phyloP scores from a whole-genome alignment of 495 filamentous ascomycete genomes.

The Penicillium roqueforti region DNA sequence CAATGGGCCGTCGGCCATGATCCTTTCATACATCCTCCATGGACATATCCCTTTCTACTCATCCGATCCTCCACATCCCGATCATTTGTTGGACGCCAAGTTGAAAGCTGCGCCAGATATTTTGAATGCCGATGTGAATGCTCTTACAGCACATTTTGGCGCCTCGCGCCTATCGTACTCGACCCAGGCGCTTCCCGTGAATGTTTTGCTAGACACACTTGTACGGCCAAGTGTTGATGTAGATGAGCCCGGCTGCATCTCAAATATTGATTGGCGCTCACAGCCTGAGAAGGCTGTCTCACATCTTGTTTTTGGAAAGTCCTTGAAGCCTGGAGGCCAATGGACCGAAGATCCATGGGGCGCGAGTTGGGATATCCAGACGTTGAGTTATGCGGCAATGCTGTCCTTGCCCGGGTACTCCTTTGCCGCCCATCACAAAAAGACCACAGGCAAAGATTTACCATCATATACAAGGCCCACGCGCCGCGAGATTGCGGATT shows the following conservation, averaged over 20 bases:
- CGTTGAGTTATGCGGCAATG: conserved; percentile 63
- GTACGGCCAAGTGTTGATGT: conserved; percentile 62
- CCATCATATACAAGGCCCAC: conserved; percentile 56
- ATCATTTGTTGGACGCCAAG: conserved; percentile 56
- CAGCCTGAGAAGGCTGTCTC: conserved; percentile 50
- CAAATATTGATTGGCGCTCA: conserved; percentile 55
- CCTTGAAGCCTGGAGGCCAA: conserved; percentile 54
- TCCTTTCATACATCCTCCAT: conserved; percentile 65
- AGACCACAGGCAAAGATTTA: conserved; percentile 38
- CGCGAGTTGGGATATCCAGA: conserved; percentile 55
- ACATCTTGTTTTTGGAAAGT: conserved; percentile 56
- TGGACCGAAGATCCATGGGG: conserved; percentile 57
- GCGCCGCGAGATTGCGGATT: conserved; percentile 54
- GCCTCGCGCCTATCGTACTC: conserved; percentile 61
- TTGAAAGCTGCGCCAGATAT: conserved; percentile 40
- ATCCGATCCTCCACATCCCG: conserved; percentile 52
- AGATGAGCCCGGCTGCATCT: conserved; percentile 43
- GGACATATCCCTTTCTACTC: conserved; percentile 60
- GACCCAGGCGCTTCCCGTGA: conserved; percentile 60
- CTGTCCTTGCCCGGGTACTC: conserved; percentile 61
- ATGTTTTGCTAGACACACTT: conserved; percentile 61
- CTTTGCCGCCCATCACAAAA: conserved; percentile 51
- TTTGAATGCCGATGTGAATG: conserved; percentile 43
- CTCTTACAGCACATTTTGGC: conserved; percentile 57
- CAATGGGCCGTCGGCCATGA: conserved; percentile 63